Percentiles rank a stretch among this genome's conserved stretches.
These are phyloP conservation scores for Aspergillus ustus DNA, from an alignment of 2,329 filamentous ascomycete species.

Conservation along the genomic window DNA sequence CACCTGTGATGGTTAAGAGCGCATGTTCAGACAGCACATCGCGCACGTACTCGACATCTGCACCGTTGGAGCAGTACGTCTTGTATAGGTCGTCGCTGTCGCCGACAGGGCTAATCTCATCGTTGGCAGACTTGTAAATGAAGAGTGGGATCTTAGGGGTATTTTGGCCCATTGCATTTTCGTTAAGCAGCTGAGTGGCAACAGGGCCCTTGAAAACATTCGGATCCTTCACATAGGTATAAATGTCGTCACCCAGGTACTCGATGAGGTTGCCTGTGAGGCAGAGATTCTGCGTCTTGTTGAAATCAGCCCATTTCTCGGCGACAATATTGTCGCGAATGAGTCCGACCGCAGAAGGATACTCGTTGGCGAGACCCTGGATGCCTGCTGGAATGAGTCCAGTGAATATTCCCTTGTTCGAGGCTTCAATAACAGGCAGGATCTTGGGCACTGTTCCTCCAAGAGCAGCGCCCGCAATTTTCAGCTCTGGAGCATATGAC, in stretches of 20 bases:
- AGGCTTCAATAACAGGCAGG: conserved; percentile 38
- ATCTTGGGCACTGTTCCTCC: conserved; percentile 55
- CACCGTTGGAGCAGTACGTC: conserved; percentile 48
- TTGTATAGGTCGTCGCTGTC: conserved; percentile 52
- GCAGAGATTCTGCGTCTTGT: conserved; percentile 27
- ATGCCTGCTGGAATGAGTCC: conserved; percentile 43
- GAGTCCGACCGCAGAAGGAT: conserved; percentile 25
- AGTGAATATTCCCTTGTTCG: conserved; percentile 38
- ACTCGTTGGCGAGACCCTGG: conserved; percentile 34
- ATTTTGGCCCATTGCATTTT: conserved; percentile 42
- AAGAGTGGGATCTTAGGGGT: conserved; percentile 55
- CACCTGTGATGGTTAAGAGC: conserved; percentile 40
- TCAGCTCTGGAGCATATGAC: conserved; percentile 24
- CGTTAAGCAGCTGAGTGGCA: conserved; percentile 23
- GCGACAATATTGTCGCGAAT: conserved; percentile 24
- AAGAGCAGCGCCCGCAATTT: conserved; percentile 54
- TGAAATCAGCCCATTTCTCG: conserved; percentile 25
- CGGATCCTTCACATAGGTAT: conserved; percentile 25
- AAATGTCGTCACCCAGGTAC: conserved; percentile 29
- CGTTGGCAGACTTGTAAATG: conserved; percentile 55
- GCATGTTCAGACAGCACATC: conserved; percentile 51
- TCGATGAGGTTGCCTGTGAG: conserved; percentile 25
- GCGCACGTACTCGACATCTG: conserved; percentile 50
- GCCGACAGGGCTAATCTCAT: conserved; percentile 50
- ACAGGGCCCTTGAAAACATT: conserved; percentile 22